Conservation (phyloP, 305 asterid species). For the Fraxinus nigra region DNA sequence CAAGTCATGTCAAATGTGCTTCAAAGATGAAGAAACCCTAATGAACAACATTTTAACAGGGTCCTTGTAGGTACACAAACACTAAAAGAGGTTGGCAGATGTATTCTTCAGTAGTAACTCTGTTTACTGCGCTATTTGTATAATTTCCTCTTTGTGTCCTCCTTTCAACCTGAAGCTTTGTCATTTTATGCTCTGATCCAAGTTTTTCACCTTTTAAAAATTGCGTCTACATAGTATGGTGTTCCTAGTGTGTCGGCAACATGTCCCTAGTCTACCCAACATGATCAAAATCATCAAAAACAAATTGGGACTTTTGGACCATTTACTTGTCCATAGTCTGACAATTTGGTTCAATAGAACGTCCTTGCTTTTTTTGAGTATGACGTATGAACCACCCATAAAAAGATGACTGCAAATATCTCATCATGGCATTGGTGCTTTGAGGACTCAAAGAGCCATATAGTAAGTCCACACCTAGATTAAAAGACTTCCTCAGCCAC, state of each 20-base stretch:
- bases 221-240: not conserved
- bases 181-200: not conserved
- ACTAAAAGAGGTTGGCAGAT: not conserved
- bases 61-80: constrained; percentile 1
- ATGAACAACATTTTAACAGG: not conserved
- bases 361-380: not conserved
- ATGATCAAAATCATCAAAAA: not conserved
- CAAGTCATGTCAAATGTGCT: not conserved
- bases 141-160: not conserved
- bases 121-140: not conserved
- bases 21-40: constrained; percentile 4
- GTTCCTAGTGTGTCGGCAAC: not conserved
- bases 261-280: not conserved
- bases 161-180: constrained; percentile 8
- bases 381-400: not conserved
- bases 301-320: not conserved
- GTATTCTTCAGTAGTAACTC: constrained; percentile 3
- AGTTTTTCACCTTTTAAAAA: not conserved
- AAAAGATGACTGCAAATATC: not conserved
- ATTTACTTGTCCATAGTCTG: not conserved
- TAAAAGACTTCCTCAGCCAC: not conserved
- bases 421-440: not conserved
- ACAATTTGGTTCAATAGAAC: not conserved
- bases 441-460: not conserved
- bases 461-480: not conserved